Conservation (phyloP, 495 filamentous ascomycete species). For the Aspergillus egyptiacus region DNA sequence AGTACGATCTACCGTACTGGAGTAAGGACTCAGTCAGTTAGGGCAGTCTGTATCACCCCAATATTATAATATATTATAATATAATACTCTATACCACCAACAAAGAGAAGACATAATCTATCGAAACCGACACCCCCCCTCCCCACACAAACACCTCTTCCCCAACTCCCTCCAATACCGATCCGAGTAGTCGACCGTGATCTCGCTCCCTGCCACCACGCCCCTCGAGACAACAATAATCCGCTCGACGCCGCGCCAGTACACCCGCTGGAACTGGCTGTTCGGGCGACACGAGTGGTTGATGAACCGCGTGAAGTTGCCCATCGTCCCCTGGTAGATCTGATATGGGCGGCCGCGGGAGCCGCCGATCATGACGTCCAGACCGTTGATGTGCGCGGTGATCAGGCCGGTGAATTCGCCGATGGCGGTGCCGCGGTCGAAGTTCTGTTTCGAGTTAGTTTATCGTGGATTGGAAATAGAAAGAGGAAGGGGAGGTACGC, state of each 20-base stretch:
- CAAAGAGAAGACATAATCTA: too few species aligned
- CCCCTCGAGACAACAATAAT: constrained; percentile 38
- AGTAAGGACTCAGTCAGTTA: too few species aligned
- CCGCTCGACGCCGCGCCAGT: constrained; percentile 34
- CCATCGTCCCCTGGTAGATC: constrained; percentile 27
- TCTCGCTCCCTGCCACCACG: constrained; percentile 31
- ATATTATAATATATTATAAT: too few species aligned
- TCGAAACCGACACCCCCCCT: constrained; percentile 29
- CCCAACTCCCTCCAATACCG: constrained; percentile 36
- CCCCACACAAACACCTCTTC: constrained; percentile 37
- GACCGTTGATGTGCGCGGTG: constrained; percentile 21
- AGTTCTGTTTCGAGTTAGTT: constrained; percentile 4
- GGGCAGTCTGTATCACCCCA: too few species aligned
- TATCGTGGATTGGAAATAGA: background rate
- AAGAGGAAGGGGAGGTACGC: constrained; percentile 1
- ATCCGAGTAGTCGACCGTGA: constrained; percentile 41
- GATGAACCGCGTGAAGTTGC: constrained; percentile 41
- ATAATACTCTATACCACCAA: too few species aligned
- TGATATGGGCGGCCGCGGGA: constrained; percentile 17
- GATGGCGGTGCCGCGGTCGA: constrained; percentile 22
- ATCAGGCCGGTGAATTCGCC: constrained; percentile 22
- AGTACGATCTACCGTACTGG: too few species aligned
- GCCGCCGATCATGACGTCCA: constrained; percentile 35
- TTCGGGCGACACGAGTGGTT: constrained; percentile 39
- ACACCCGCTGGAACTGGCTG: constrained; percentile 36